Evolutionary conservation across 345 rosid species (phyloP).

Genomic region (Atalantia buxifolia): DNA sequence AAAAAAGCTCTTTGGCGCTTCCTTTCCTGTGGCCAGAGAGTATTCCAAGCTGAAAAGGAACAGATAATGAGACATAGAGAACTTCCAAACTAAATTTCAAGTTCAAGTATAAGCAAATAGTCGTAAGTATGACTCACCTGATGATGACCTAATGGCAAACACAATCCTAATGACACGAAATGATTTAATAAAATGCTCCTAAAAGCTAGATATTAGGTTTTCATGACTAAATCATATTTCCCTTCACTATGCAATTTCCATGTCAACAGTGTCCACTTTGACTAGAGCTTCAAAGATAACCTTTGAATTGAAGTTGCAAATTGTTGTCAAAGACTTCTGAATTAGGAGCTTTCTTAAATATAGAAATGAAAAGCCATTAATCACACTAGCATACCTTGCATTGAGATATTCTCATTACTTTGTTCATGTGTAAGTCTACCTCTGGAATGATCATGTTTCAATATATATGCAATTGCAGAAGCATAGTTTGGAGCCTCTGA

Average conservation of each 20-base stretch:
- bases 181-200: neutral
- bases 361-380: neutral
- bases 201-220: neutral
- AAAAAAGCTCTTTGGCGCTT: constrained; percentile 93
- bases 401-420: constrained; percentile 53
- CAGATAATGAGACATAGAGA: neutral
- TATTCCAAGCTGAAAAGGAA: constrained; percentile 74
- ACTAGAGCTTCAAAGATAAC: neutral
- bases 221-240: neutral
- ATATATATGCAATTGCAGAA: constrained; percentile 68
- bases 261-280: neutral
- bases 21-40: constrained; percentile 94
- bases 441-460: constrained; percentile 35
- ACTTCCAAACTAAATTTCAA: constrained; percentile 15
- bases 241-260: neutral
- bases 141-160: neutral
- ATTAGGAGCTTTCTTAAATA: neutral
- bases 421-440: constrained; percentile 28
- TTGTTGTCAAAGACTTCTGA: neutral
- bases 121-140: neutral
- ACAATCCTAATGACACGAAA: neutral
- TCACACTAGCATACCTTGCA: constrained; percentile 56
- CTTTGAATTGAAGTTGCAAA: neutral
- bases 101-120: neutral
- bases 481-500: constrained; percentile 96